Conservation (phyloP, 2,329 filamentous ascomycete species). For the Colletotrichum sp. region DNA sequence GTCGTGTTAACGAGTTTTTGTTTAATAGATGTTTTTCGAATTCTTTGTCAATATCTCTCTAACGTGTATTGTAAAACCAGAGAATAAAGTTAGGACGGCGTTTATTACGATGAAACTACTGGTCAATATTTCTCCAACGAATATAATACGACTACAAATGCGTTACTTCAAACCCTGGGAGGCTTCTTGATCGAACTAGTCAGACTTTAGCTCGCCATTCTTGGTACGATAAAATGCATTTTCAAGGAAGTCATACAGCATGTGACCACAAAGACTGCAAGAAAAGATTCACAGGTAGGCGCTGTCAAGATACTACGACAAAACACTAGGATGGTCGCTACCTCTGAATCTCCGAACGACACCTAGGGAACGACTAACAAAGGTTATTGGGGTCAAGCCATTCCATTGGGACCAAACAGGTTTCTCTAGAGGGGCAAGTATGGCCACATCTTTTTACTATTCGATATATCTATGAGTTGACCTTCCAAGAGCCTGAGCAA, state of each 20-base stretch:
- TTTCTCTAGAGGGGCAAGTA: background rate
- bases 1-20: background rate
- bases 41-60: background rate
- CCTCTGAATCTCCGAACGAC: background rate
- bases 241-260: background rate
- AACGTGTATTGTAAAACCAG: no score
- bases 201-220: background rate
- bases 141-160: background rate
- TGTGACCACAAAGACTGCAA: background rate
- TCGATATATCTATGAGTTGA: background rate
- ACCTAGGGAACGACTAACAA: background rate
- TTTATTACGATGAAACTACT: no score
- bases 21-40: accelerated
- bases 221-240: background rate
- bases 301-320: background rate
- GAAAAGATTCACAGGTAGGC: no score
- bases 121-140: background rate
- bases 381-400: background rate
- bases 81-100: no score
- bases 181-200: background rate
- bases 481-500: background rate
- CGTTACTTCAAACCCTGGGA: background rate
- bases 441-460: background rate
- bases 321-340: no score
- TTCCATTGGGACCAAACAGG: background rate